Percentiles rank a stretch among this genome's conserved stretches.
Evolutionary conservation across 345 rosid species (phyloP).

Genomic region (Eucalyptus guilfoylei): DNA sequence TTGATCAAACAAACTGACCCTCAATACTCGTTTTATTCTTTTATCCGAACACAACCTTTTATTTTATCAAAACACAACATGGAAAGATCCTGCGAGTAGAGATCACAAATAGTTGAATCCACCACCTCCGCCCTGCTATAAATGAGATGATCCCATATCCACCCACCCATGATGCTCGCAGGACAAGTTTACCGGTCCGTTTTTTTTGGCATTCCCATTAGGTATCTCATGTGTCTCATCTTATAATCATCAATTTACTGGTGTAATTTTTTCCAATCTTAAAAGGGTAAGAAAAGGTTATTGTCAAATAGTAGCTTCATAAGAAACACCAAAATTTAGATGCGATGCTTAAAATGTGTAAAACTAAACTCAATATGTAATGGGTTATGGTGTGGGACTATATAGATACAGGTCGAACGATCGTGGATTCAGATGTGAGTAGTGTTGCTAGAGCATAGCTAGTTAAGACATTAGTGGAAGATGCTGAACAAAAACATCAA

Average conservation of each 20-base stretch:
- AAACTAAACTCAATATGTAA: neutral
- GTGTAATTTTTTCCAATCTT: rapidly evolving
- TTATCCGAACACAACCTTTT: neutral
- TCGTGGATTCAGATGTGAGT: neutral
- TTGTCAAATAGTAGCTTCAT: neutral
- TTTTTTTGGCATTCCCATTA: too few relatives aligned
- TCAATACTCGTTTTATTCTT: neutral
- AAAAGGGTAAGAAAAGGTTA: too few relatives aligned
- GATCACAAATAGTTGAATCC: neutral
- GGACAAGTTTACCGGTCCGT: neutral
- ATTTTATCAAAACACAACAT: neutral
- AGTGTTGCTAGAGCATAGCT: neutral
- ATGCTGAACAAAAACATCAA: neutral
- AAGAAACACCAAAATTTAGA: neutral
- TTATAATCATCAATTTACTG: neutral
- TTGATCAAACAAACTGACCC: neutral
- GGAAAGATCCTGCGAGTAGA: neutral
- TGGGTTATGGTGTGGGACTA: neutral
- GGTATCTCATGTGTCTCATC: neutral
- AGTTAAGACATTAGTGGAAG: neutral
- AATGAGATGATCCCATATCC: neutral
- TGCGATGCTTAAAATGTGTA: neutral
- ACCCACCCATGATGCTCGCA: neutral
- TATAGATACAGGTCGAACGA: rapidly evolving
- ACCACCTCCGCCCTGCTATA: neutral